Conservation (phyloP, 306 rosid species). For the Geum urbanum region DNA sequence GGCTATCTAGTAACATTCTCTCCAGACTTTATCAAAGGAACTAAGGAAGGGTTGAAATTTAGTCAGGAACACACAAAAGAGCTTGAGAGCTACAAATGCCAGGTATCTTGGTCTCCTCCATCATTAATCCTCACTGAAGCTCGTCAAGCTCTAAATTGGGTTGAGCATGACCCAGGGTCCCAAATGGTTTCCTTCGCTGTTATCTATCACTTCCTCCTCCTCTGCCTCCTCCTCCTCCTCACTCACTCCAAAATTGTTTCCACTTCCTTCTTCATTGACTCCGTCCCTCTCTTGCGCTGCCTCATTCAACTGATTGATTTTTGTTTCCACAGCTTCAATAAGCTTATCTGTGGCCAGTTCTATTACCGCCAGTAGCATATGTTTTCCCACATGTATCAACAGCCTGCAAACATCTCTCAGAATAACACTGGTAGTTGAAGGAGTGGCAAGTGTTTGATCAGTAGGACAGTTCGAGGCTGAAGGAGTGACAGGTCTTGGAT, state of each 20-base stretch:
- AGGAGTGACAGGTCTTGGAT: neutral
- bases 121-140: neutral
- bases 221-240: conserved; percentile 7
- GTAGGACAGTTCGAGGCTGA: neutral
- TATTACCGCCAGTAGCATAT: conserved; percentile 2
- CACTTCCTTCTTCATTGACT: conserved; percentile 2
- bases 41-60: no score
- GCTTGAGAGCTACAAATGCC: neutral
- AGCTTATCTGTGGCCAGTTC: conserved; percentile 8
- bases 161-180: neutral
- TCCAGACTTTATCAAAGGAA: no score
- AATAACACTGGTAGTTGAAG: neutral
- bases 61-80: neutral
- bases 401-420: neutral
- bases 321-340: neutral
- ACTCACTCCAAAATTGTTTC: neutral
- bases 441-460: neutral
- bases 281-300: neutral
- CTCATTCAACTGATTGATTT: neutral
- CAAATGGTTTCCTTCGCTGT: neutral
- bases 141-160: neutral
- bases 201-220: neutral
- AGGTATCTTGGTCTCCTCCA: neutral
- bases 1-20: no score
- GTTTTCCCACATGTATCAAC: neutral